Percentiles rank a stretch among this genome's conserved stretches.
Conservation (phyloP, 225 moss, liverwort and hornwort genomes). For the Marchantia paleacea region DNA sequence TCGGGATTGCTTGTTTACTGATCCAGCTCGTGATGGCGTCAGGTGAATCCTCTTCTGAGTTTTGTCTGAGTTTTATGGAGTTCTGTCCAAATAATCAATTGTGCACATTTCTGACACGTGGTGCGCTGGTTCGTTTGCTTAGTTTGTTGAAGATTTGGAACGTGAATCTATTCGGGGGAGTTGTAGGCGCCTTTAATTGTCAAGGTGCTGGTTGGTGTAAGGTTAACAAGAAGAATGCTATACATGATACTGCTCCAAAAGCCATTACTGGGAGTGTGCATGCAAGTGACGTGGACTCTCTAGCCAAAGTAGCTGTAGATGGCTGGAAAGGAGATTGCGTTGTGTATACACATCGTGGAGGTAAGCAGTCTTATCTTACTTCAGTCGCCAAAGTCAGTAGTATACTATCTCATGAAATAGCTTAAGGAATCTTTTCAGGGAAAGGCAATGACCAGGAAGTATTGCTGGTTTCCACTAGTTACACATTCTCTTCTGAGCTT, state of each 20-base stretch:
- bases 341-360: conserved; percentile 58
- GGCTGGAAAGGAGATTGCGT: conserved; percentile 77
- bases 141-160: conserved; percentile 97
- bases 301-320: conserved; percentile 53
- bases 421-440: not conserved
- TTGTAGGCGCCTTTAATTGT: conserved; percentile 90
- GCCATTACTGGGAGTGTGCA: conserved; percentile 59
- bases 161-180: conserved; percentile 85
- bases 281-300: conserved; percentile 55
- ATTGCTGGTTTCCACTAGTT: not conserved
- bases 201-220: conserved; percentile 99
- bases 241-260: conserved; percentile 62
- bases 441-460: too few species aligned
- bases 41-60: conserved; percentile 43
- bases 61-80: not conserved
- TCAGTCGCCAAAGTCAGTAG: not conserved
- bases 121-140: not conserved
- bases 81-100: not conserved
- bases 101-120: not conserved
- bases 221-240: conserved; percentile 66
- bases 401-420: not conserved
- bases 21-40: conserved; percentile 79
- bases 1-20: conserved; percentile 82
- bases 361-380: not conserved
- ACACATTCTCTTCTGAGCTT: not conserved